Evolutionary conservation across 805 yeast genomes (phyloP).

Genomic region (Ogataea thermomethanolica): DNA sequence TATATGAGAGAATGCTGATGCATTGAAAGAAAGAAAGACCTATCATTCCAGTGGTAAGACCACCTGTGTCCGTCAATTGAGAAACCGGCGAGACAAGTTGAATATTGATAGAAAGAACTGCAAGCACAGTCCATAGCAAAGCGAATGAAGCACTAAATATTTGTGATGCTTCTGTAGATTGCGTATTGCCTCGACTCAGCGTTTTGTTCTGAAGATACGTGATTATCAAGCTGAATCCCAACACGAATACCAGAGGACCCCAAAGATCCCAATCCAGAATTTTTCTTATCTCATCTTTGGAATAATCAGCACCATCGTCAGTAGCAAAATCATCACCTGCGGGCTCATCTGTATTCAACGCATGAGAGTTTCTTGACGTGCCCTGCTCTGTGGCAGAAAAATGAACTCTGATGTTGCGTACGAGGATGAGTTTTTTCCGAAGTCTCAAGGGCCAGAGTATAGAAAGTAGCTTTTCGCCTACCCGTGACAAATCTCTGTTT

Average conservation of each 20-base stretch:
- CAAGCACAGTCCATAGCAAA: constrained; percentile 47
- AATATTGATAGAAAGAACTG: constrained; percentile 49
- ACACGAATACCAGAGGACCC: constrained; percentile 56
- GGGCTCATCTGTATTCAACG: constrained; percentile 13
- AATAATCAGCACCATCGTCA: constrained; percentile 30
- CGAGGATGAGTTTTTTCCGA: constrained; percentile 28
- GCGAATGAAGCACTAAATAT: constrained; percentile 54
- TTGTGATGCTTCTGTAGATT: constrained; percentile 36
- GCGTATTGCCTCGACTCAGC: constrained; percentile 25
- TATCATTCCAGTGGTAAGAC: constrained; percentile 30
- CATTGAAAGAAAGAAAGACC: constrained; percentile 53
- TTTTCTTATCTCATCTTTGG: constrained; percentile 32
- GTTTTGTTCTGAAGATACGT: constrained; percentile 40
- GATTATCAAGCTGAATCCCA: constrained; percentile 45
- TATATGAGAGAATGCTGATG: constrained; percentile 52
- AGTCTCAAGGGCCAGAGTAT: constrained; percentile 37
- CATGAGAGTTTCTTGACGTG: no score
- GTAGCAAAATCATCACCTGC: constrained; percentile 13
- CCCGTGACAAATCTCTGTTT: constrained; percentile 32
- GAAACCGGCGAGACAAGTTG: constrained; percentile 51
- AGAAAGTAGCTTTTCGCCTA: constrained; percentile 34
- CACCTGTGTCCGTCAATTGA: constrained; percentile 28
- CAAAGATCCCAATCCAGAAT: constrained; percentile 59
- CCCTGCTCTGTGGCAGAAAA: constrained; percentile 17
- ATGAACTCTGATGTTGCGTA: constrained; percentile 28